phyloP scores from a whole-genome alignment of 768 basidiomycete genomes.

The Xerocomellus amylosporus region DNA sequence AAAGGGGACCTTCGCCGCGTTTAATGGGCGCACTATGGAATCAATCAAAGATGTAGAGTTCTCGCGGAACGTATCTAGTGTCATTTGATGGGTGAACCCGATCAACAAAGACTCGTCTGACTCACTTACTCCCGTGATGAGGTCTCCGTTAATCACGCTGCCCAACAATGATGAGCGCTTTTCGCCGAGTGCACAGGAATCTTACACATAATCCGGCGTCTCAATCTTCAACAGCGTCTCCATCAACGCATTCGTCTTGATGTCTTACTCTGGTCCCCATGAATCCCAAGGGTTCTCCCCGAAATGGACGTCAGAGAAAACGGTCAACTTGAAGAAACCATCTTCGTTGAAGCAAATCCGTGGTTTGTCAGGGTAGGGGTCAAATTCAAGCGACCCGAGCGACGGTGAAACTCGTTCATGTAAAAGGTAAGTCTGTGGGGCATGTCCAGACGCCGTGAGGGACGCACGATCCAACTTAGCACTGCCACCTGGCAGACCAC shows the following conservation, averaged over 20 bases:
- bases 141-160: slow-evolving; percentile 70
- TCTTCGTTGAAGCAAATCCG: slow-evolving; percentile 54
- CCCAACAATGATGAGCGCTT: not conserved
- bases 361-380: slow-evolving; percentile 47
- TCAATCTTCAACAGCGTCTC: slow-evolving; percentile 53
- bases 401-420: not conserved
- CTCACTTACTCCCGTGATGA: slow-evolving; percentile 69
- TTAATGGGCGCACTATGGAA: slow-evolving; percentile 59
- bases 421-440: not conserved
- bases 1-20: slow-evolving; percentile 56
- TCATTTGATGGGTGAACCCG: not conserved
- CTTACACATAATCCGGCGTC: slow-evolving; percentile 68
- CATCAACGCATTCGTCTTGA: slow-evolving; percentile 60
- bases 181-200: not conserved
- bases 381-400: slow-evolving; percentile 9
- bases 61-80: slow-evolving; percentile 58
- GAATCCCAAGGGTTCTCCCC: slow-evolving; percentile 72
- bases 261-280: slow-evolving; percentile 68
- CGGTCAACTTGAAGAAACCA: slow-evolving; percentile 67
- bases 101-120: not conserved
- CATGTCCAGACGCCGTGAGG: not conserved
- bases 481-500: not conserved
- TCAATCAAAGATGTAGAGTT: slow-evolving; percentile 69
- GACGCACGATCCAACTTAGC: not conserved
- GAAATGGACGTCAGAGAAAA: slow-evolving; percentile 74